Base-by-base conservation (phyloP, 441 rosid species). In the Brassica balearica region DNA sequence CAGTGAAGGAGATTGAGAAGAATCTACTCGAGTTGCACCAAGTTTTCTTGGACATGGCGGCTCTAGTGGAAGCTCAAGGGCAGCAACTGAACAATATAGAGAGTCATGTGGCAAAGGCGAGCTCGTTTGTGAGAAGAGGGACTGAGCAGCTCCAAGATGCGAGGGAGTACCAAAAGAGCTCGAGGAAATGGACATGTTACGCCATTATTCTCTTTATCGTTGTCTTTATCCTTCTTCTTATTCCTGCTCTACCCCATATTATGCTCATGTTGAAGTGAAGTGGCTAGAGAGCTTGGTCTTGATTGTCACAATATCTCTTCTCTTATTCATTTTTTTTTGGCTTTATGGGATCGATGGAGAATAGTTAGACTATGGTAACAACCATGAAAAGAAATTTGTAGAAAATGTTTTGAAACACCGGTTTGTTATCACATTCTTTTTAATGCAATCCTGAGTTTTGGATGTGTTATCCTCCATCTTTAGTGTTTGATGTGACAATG, bases 41-140 rank as follows among this genome's bases (percentile, higher is more conserved):
- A 87, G 91, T 94, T 5, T 94, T 96, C 85, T 70, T 93, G 74
- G 99, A 95, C 77, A 92, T 95, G 99, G 98, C 98, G 4, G 93
- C 92, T 3, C 82, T 92, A 2, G 97, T 92, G 43, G 98, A 93
- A 84, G 89, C 95, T 10, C 98, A 95, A 68, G 97, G 98, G 6
- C 95, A 91, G 46, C 99, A 93, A 14, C 77, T 96, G 3, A 89
- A 92, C 59, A 93, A 93, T 81, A 93, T 96, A 8, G 97, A 95
- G 82, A 89, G 95, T 20, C 97, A 95, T 48, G 97, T 95, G 1
- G 94, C 92, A 2, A 95, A 90, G 8, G 98, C 99, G 0, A 93
- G 86, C 75, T 93, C 99, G 2, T 95, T 92, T 8, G 97, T 93
- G 15, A 74, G 98, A 60, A 69, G 97, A 76, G 99, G 97, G n/a